These are phyloP conservation scores for Colletotrichum acutatum DNA, from an alignment of 2,329 filamentous ascomycete genomes.

Conservation along the genomic window DNA sequence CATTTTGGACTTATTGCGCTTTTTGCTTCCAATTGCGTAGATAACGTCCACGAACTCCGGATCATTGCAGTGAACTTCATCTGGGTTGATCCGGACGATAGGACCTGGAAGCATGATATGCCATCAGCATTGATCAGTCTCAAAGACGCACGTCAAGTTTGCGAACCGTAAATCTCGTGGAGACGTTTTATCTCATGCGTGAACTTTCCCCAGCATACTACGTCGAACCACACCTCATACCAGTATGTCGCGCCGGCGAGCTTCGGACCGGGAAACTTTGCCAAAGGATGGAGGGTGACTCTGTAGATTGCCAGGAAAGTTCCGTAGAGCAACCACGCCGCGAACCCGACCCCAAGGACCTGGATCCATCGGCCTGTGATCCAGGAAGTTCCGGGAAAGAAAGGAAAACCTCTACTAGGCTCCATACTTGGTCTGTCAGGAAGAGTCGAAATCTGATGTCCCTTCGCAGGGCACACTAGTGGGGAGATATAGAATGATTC, in stretches of 20 bases:
- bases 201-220: constrained; percentile 31
- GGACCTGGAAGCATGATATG: constrained; percentile 36
- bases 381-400: not conserved
- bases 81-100: constrained; percentile 42
- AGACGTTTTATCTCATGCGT: constrained; percentile 37
- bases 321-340: constrained; percentile 6
- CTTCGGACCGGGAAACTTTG: constrained; percentile 38
- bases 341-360: not conserved
- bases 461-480: not conserved
- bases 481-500: not conserved
- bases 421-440: too few species aligned
- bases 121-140: not conserved
- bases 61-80: constrained; percentile 43
- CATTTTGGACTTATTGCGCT: constrained; percentile 35
- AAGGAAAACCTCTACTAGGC: too few species aligned
- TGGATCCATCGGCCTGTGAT: not conserved
- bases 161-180: constrained; percentile 39
- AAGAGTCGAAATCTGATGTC: not conserved
- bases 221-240: constrained; percentile 42
- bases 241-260: constrained; percentile 38
- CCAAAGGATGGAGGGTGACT: constrained; percentile 36
- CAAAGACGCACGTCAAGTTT: constrained; percentile 15
- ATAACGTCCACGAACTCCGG: constrained; percentile 40
- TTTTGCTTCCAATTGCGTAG: constrained; percentile 35
- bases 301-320: constrained; percentile 28